Percentiles rank a stretch among this genome's conserved stretches.
Conservation (phyloP, 306 rosid genomes). For the Vicia sativa region DNA sequence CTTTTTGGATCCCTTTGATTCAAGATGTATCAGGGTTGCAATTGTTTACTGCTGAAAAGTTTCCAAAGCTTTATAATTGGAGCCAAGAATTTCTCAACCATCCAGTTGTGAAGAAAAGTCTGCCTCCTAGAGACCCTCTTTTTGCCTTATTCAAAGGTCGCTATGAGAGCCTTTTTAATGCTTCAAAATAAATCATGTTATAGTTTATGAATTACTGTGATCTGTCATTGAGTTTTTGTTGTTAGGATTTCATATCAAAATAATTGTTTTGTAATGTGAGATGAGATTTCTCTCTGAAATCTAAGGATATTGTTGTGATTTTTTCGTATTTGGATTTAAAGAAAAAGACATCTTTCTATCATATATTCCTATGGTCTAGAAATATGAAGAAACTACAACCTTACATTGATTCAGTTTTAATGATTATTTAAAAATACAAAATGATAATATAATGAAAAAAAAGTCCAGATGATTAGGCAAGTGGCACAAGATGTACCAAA, state of each 20-base stretch:
- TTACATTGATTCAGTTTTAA: too few species aligned
- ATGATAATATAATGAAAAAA: too few species aligned
- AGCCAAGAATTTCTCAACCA: slow-evolving; percentile 41
- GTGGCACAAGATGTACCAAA: too few species aligned
- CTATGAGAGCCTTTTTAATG: neutral
- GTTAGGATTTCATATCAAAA: neutral
- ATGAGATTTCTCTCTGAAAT: neutral
- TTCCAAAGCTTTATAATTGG: slow-evolving; percentile 53
- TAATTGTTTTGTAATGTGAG: neutral
- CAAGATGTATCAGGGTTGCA: slow-evolving; percentile 46
- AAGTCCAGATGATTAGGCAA: too few species aligned
- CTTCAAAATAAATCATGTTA: neutral
- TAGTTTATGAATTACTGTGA: neutral
- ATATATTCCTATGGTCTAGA: neutral
- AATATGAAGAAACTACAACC: neutral
- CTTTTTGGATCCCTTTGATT: slow-evolving; percentile 42
- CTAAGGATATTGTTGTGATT: neutral
- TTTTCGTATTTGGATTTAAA: neutral
- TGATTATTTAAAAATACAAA: too few species aligned
- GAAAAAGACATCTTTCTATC: neutral
- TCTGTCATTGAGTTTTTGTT: neutral
- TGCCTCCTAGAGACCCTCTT: slow-evolving; percentile 48
- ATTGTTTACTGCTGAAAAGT: slow-evolving; percentile 42
- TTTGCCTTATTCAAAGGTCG: neutral
- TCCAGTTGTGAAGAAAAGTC: slow-evolving; percentile 34